Base-by-base conservation (phyloP, 176 grass and related monocot species). In the Raddia distichophylla region DNA sequence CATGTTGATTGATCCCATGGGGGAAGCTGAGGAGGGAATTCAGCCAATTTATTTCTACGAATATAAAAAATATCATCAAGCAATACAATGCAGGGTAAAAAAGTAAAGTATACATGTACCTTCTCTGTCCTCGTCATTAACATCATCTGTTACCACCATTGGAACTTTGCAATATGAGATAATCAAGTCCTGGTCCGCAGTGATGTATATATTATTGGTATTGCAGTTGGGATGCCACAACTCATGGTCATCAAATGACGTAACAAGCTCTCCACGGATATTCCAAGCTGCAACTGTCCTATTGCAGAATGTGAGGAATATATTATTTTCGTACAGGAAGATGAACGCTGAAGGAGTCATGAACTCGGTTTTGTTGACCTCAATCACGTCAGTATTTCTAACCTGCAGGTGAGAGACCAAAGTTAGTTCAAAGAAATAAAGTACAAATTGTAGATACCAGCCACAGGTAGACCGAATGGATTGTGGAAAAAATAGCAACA, bases 281-380 rank as follows among this genome's bases (percentile, higher is more conserved):
- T 94, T 91, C 92, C 92, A 94, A 0, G 87, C 89, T 67, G 86
- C 86, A 11, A 94, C 89, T 5, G 86, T 91, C 74, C 89, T 89
- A 68, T 89, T 82, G 55, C 89, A 86, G 59, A 91, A 94, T 64
- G 92, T 94, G 61, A 94, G 84, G 86, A 94, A 91, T 10, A 94
- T 73, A 57, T 94, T 87, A 3, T 89, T 94, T 62, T 94, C 89
- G 1, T 94, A 87, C 3, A 94, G 89, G 70, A 94, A 94, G 82
- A 94, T 91, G 84, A 94, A 94, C 4, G 89, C 86, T 13, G 89
- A 94, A 10, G 92, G 92, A 14, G 89, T 91, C 89, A 94, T 94
- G 81, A 94, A 94, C 57, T 94, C 86, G 0, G 83, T 86, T 82
- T 58, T 84, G 86, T 71, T 85, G 37, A 94, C 92, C 85, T 94